phyloP scores from a whole-genome alignment of 306 rosid genomes.

The Cercis canadensis region DNA sequence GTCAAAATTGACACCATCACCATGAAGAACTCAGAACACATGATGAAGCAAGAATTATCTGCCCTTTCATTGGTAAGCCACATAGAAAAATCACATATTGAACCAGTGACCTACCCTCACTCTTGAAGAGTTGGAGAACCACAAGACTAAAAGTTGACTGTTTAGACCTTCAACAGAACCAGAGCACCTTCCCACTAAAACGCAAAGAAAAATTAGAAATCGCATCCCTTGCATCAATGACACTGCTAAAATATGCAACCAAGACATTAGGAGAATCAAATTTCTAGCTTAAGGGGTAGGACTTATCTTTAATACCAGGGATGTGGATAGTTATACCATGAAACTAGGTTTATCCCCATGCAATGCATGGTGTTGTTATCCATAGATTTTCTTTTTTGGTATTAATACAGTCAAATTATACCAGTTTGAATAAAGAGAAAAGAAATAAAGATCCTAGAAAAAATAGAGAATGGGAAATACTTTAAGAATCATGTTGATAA shows the following conservation, averaged over 20 bases:
- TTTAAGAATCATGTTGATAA: no score
- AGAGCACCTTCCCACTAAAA: slow-evolving; percentile 14
- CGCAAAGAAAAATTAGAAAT: slow-evolving; percentile 14
- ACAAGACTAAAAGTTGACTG: slow-evolving; percentile 18
- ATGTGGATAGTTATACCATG: no score
- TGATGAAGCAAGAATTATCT: slow-evolving; percentile 26
- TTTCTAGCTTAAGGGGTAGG: neutral
- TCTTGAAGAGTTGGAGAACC: slow-evolving; percentile 14
- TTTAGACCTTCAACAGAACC: neutral
- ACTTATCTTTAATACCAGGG: neutral
- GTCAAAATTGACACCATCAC: slow-evolving; percentile 29
- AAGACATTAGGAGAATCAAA: slow-evolving; percentile 7
- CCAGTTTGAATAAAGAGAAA: no score
- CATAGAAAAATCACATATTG: slow-evolving; percentile 17
- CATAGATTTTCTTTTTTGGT: no score
- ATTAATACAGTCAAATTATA: no score
- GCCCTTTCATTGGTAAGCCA: slow-evolving; percentile 8
- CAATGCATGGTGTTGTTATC: no score
- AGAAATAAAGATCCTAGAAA: no score
- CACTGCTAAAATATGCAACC: neutral
- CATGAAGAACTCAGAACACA: slow-evolving; percentile 12
- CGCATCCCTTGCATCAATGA: slow-evolving; percentile 15
- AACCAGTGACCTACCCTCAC: slow-evolving; percentile 9
- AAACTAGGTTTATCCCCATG: no score
- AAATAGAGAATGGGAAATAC: no score